phyloP scores from a whole-genome alignment of 495 filamentous ascomycete genomes.

The Pyronema omphalodes region DNA sequence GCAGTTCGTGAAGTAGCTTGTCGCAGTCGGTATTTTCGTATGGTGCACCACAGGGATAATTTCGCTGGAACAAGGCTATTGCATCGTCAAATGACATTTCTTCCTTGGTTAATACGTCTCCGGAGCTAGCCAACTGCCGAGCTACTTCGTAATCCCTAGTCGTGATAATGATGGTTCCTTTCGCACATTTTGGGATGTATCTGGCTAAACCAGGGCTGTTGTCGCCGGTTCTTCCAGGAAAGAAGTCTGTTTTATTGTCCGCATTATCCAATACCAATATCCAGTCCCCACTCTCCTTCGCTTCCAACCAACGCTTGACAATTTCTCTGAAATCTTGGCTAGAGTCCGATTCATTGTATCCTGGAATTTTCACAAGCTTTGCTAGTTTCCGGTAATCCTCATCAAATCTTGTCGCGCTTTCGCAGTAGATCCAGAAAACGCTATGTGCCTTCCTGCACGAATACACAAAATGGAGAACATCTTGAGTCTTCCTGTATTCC shows the following conservation, averaged over 20 bases:
- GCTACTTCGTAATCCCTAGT: conserved; percentile 20
- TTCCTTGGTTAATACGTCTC: neutral
- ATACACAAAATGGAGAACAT: conserved; percentile 28
- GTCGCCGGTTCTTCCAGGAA: neutral
- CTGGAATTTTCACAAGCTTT: conserved; percentile 3
- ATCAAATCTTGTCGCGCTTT: conserved; percentile 5
- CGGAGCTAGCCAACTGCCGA: neutral
- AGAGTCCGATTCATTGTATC: conserved; percentile 4
- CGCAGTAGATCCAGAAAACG: too few relatives aligned
- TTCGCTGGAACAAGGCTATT: neutral
- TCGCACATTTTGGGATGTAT: conserved; percentile 12
- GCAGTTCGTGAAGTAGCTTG: conserved; percentile 1
- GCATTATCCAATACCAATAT: conserved; percentile 14
- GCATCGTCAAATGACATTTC: conserved; percentile 1
- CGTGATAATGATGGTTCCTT: conserved; percentile 23
- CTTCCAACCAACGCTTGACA: conserved; percentile 11
- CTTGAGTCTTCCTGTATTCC: conserved; percentile 19
- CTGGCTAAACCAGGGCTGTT: conserved; percentile 2
- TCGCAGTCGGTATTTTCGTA: conserved; percentile 6
- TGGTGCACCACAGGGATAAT: neutral
- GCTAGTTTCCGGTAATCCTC: conserved; percentile 11
- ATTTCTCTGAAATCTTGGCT: conserved; percentile 3
- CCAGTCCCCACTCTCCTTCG: conserved; percentile 8
- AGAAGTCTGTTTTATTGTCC: conserved; percentile 9
- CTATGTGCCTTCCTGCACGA: conserved; percentile 11